Conservation (phyloP, 2,329 filamentous ascomycete genomes). For the Phyllachora maydis region DNA sequence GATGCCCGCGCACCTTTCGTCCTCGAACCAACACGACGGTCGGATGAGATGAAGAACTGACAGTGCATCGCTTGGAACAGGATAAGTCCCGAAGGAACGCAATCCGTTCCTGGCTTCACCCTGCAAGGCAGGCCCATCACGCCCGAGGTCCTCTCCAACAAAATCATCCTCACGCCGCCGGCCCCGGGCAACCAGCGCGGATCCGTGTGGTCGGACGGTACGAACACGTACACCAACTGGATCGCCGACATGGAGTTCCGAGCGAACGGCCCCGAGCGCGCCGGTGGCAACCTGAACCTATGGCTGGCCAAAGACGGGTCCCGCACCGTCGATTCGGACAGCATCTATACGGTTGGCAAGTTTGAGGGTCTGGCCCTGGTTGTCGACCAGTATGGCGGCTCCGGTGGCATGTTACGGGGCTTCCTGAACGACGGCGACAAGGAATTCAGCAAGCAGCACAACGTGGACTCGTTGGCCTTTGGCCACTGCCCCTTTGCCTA, state of each 20-base stretch:
- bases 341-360: conserved; percentile 63
- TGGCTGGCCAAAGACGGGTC: conserved; percentile 66
- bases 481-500: conserved; percentile 83
- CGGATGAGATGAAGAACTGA: conserved; percentile 1
- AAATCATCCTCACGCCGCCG: conserved; percentile 76
- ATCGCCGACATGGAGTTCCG: conserved; percentile 72
- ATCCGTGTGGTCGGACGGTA: conserved; percentile 55
- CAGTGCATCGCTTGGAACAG: conserved; percentile 15
- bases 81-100: conserved; percentile 40
- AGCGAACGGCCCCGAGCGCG: conserved; percentile 66
- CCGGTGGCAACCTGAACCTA: conserved; percentile 75
- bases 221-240: conserved; percentile 50
- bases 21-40: conserved; percentile 1
- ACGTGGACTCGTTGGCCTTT: conserved; percentile 72
- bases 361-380: conserved; percentile 87
- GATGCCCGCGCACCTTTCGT: background rate
- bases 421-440: conserved; percentile 83
- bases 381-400: conserved; percentile 63
- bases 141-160: conserved; percentile 62
- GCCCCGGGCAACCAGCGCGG: conserved; percentile 71
- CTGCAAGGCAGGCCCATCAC: conserved; percentile 29
- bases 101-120: conserved; percentile 30
- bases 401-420: conserved; percentile 62
- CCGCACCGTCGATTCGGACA: conserved; percentile 43
- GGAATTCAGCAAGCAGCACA: conserved; percentile 57